Base-by-base conservation (phyloP, 2,329 filamentous ascomycete genomes). In the Cryoendolithus antarcticus region DNA sequence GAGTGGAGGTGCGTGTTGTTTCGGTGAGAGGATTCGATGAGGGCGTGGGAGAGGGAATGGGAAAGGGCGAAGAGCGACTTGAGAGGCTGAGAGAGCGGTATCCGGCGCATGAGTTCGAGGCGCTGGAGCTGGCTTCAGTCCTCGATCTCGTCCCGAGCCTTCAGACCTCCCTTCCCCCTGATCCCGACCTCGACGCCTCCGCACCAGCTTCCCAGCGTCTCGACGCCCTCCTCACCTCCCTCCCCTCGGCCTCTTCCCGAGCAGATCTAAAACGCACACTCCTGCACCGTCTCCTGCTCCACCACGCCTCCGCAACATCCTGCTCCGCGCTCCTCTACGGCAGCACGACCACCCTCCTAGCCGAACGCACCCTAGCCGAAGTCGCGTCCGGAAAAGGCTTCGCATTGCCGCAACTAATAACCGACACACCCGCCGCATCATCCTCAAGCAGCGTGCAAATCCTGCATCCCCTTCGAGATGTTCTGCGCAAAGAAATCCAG, bases 331-430 rank as follows among this genome's bases (percentile, higher is more conserved):
- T 96, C 32, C 62, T 96, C 1, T 80, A 91, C 60, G 88, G 84
- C 13, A 80, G 89, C 61, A 93, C 77, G 48, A 94, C 91, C 12
- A 95, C 86, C 4, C 75, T 79, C 10, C 75, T 98, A 24, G 89
- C 91, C 3, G 85, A 89, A 49, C 78, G 85, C 53, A 84, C 86
- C 0, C 74, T 98, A 9, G 71, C 85, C 5, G 85, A 91, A 62
- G 86, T 89, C 2, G 86, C 89, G 15, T 95, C 94, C 62, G 91
- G 91, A 1, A 74, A 89, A 35, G 91, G 89, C 1, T 86, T 81
- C 49, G 76, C 82, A 4, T 64, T 96, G 12, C 84, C 88, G 1
- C 89, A 81, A 77, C 75, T 83, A 49, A 74, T 88, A 10, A 76
- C 78, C 37, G 91, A 96, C 57, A 86, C 86, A 4, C 62, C 68